These are phyloP conservation scores for Gossypium lobatum DNA, from an alignment of 441 rosid genomes.

Conservation along the genomic window DNA sequence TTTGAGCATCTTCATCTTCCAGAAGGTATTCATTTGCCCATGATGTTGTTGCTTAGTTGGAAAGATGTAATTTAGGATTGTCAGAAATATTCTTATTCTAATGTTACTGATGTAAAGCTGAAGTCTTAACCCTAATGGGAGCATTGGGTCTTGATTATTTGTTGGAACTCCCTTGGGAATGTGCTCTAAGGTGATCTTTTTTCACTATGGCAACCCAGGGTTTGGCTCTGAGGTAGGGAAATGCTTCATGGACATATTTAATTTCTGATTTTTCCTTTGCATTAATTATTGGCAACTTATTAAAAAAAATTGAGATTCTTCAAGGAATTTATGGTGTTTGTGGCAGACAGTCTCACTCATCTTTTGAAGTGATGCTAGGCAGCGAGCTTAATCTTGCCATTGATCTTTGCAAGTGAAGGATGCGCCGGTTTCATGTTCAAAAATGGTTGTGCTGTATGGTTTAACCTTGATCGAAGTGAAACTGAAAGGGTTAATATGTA, in stretches of 20 bases:
- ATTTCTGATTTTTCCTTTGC: not conserved
- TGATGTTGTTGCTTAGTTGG: not conserved
- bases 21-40: not conserved
- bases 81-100: not conserved
- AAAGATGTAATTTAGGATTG: not conserved
- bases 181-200: not conserved
- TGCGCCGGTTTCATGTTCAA: not conserved
- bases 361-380: not conserved
- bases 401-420: not conserved
- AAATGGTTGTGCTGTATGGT: not conserved
- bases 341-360: not conserved
- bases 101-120: conserved; percentile 3
- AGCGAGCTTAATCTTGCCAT: conserved; percentile 3
- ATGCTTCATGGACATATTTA: not conserved
- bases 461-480: not conserved
- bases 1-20: not conserved
- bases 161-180: not conserved
- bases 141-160: conserved; percentile 3
- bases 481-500: not conserved
- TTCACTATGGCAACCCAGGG: not conserved
- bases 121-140: conserved; percentile 7
- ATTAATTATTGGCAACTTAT: not conserved
- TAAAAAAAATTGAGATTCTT: not conserved
- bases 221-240: not conserved
- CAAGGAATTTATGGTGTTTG: not conserved